Percentiles rank a stretch among this genome's conserved stretches.
These are phyloP conservation scores for Turritis glabra DNA, from an alignment of 345 rosid species.

Conservation along the genomic window DNA sequence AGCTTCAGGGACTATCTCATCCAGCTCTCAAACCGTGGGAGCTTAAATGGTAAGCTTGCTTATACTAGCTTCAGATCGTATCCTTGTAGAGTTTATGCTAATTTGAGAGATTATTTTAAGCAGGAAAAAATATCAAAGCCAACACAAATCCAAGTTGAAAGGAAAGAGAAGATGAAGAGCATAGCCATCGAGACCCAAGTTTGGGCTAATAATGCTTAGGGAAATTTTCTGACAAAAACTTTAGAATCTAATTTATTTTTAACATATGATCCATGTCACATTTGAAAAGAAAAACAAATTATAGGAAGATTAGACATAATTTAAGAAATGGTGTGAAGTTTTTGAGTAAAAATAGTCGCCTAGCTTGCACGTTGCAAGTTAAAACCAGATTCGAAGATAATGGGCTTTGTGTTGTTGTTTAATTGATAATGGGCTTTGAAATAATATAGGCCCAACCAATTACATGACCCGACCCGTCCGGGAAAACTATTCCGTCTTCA, in stretches of 20 bases:
- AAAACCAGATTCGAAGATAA: no score
- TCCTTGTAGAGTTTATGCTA: not conserved
- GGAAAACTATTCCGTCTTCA: not conserved
- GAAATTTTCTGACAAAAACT: not conserved
- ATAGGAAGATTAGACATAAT: not conserved
- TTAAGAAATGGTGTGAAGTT: not conserved
- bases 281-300: not conserved
- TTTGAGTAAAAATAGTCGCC: not conserved
- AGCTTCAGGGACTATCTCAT: conserved; percentile 55
- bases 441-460: not conserved
- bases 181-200: conserved; percentile 27
- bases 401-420: no score
- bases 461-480: not conserved
- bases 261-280: conserved; percentile 4
- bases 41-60: conserved; percentile 48
- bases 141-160: conserved; percentile 7
- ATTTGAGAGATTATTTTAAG: not conserved
- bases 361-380: not conserved
- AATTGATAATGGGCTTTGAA: not conserved
- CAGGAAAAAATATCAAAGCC: conserved; percentile 26
- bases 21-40: conserved; percentile 48
- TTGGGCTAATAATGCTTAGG: conserved; percentile 11
- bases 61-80: not conserved
- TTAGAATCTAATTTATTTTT: conserved; percentile 1
- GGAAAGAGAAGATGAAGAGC: conserved; percentile 13